Evolutionary conservation across 257 asterid species (phyloP).

Genomic region (Solanum neorickii): DNA sequence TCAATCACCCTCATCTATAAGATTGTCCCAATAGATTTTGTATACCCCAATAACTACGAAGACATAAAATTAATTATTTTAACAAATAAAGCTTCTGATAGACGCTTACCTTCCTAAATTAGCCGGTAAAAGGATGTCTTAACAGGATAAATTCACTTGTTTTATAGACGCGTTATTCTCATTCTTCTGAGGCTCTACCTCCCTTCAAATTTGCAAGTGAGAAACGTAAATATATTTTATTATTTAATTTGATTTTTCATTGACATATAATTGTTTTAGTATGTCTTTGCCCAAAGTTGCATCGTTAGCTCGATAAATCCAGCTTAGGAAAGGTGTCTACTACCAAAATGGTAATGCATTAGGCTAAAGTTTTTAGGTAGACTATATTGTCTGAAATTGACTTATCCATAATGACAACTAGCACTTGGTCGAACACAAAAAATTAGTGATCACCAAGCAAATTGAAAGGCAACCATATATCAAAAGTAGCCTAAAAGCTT

Average conservation of each 20-base stretch:
- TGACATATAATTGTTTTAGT: too few species aligned
- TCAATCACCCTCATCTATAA: not conserved
- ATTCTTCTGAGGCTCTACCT: too few species aligned
- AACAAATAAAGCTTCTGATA: not conserved
- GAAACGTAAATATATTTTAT: not conserved
- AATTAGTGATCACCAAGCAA: not conserved
- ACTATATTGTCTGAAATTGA: not conserved
- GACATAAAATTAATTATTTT: not conserved
- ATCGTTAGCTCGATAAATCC: not conserved
- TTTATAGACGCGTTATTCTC: too few species aligned
- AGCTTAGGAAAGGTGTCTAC: not conserved
- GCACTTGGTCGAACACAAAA: not conserved
- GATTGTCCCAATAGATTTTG: not conserved
- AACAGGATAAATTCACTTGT: too few species aligned
- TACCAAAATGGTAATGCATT: not conserved
- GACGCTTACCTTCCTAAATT: not conserved
- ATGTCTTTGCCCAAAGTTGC: not conserved
- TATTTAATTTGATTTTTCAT: not conserved
- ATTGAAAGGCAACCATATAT: not conserved
- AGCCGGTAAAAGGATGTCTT: too few species aligned
- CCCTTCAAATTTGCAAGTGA: not conserved
- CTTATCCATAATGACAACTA: not conserved
- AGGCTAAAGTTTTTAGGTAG: not conserved
- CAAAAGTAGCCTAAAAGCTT: not conserved
- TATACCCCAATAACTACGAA: not conserved